These are phyloP conservation scores for Saprolegnia diclina DNA, from an alignment of 352 stramenopile genomes.

Conservation along the genomic window DNA sequence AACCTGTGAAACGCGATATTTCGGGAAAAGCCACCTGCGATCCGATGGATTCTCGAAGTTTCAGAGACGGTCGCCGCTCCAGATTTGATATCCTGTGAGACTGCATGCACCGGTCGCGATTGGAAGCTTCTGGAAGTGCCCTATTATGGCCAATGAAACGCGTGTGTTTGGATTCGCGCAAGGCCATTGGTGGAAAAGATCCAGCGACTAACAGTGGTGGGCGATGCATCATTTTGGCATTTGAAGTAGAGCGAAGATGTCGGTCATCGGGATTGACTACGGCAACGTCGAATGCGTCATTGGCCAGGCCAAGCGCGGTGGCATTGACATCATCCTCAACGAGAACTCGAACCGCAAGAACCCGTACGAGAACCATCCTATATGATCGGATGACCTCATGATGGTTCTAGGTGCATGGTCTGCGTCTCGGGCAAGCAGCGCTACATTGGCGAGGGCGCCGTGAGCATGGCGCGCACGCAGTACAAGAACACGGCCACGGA, in stretches of 20 bases:
- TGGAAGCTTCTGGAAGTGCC: slow-evolving; percentile 6
- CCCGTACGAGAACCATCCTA: slow-evolving; percentile 47
- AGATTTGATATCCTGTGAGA: background rate
- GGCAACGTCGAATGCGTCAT: slow-evolving; percentile 95
- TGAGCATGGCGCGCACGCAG: slow-evolving; percentile 91
- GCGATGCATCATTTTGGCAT: slow-evolving; percentile 20
- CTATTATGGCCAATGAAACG: background rate
- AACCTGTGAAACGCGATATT: too few relatives aligned
- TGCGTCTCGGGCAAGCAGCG: slow-evolving; percentile 87
- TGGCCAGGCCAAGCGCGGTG: slow-evolving; percentile 92
- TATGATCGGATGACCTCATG: background rate
- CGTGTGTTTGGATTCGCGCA: background rate
- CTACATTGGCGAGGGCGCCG: slow-evolving; percentile 90
- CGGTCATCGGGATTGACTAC: slow-evolving; percentile 97
- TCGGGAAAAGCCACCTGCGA: too few relatives aligned
- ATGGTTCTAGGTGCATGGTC: slow-evolving; percentile 58
- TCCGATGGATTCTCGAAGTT: too few relatives aligned
- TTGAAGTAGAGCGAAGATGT: slow-evolving; percentile 65
- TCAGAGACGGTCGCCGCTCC: background rate
- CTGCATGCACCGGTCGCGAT: background rate
- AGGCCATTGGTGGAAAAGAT: slow-evolving; percentile 1
- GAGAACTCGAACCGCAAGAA: slow-evolving; percentile 99
- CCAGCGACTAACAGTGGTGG: slow-evolving; percentile 2
- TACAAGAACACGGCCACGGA: slow-evolving; percentile 97
- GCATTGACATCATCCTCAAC: slow-evolving; percentile 99